Percentiles rank a stretch among this genome's conserved stretches.
Evolutionary conservation across 108 stramenopile genomes (phyloP).

Genomic region (Pseudonitzschia multistriata): DNA sequence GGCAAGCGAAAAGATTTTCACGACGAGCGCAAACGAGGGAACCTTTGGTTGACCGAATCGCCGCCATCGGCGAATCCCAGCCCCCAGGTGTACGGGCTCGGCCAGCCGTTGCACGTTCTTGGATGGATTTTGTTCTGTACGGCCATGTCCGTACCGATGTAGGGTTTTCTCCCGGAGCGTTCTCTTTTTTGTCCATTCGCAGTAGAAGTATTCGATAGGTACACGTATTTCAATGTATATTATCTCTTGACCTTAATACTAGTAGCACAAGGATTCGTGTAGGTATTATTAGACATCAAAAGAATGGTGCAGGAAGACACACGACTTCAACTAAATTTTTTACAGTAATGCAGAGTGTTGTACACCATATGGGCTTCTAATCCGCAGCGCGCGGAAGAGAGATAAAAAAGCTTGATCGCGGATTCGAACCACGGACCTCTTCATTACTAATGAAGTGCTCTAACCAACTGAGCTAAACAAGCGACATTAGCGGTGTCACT

Average conservation of each 20-base stretch:
- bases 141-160: slow-evolving; percentile 30
- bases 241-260: no score
- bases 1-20: slow-evolving; percentile 21
- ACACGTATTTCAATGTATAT: no score
- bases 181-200: no score
- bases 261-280: background rate
- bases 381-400: no score
- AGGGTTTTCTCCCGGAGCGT: no score
- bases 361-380: no score
- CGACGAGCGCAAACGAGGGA: slow-evolving; percentile 28
- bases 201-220: no score
- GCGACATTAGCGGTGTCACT: background rate
- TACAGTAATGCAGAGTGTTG: no score
- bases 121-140: slow-evolving; percentile 35
- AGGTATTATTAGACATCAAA: background rate
- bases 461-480: slow-evolving; percentile 39
- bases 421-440: slow-evolving; percentile 48
- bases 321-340: no score
- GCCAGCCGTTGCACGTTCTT: slow-evolving; percentile 24
- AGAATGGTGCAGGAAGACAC: background rate
- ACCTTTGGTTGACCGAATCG: slow-evolving; percentile 13
- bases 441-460: slow-evolving; percentile 48
- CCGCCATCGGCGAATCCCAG: slow-evolving; percentile 12
- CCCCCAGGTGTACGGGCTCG: slow-evolving; percentile 20
- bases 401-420: slow-evolving; percentile 18